Evolutionary conservation across 2,329 filamentous ascomycete species (phyloP).

Genomic region (Aspergillus sp.): DNA sequence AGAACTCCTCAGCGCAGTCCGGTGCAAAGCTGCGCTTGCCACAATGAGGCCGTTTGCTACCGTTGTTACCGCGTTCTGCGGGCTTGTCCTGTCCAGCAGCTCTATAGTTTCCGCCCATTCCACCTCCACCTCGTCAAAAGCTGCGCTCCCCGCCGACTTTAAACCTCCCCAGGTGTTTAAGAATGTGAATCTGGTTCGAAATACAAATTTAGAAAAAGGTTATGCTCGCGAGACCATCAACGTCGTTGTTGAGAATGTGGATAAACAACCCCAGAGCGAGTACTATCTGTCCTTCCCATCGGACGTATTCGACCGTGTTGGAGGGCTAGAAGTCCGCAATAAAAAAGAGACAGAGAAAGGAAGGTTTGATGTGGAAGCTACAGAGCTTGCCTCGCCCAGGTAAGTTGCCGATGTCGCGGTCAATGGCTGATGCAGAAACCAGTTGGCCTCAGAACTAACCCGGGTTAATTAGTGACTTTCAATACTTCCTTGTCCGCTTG

Average conservation of each 20-base stretch:
- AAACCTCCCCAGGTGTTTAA: constrained; percentile 88
- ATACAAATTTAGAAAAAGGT: constrained; percentile 88
- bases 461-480: constrained; percentile 58
- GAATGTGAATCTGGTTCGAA: constrained; percentile 87
- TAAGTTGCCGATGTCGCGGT: constrained; percentile 57
- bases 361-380: constrained; percentile 67
- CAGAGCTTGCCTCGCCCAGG: constrained; percentile 59
- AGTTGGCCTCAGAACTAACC: constrained; percentile 5
- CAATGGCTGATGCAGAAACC: constrained; percentile 22
- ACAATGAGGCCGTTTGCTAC: constrained; percentile 42
- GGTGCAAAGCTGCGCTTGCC: constrained; percentile 26
- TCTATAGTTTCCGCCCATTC: constrained; percentile 33
- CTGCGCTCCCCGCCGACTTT: constrained; percentile 55
- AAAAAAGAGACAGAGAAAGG: constrained; percentile 73
- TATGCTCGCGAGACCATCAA: constrained; percentile 90
- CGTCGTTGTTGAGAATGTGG: constrained; percentile 88
- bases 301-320: constrained; percentile 72
- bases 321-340: constrained; percentile 87
- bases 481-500: constrained; percentile 84
- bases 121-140: constrained; percentile 31
- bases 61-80: constrained; percentile 36
- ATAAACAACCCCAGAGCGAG: constrained; percentile 73
- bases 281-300: constrained; percentile 89
- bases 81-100: constrained; percentile 35
- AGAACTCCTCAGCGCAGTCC: constrained; percentile 27